phyloP scores from a whole-genome alignment of 140 eudicot genomes.

The Oenanthe javanica region DNA sequence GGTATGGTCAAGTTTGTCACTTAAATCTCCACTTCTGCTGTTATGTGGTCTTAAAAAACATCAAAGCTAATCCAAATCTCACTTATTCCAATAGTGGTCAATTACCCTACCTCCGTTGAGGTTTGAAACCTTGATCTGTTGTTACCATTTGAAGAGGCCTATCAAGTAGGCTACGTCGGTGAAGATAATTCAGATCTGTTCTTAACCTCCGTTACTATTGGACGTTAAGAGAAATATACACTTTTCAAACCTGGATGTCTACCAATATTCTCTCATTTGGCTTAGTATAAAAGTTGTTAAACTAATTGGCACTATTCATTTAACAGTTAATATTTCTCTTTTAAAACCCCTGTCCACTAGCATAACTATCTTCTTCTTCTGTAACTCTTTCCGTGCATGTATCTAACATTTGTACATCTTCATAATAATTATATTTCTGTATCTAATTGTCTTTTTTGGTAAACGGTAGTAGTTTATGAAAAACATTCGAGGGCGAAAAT shows the following conservation, averaged over 20 bases:
- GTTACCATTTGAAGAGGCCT: neutral
- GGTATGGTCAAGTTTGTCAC: constrained; percentile 11
- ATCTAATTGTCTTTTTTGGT: too few species aligned
- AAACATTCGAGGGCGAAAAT: too few species aligned
- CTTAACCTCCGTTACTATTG: neutral
- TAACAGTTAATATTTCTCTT: neutral
- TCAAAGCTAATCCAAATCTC: neutral
- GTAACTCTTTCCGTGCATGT: too few species aligned
- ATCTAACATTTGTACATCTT: too few species aligned
- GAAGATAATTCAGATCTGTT: neutral
- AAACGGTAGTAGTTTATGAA: too few species aligned
- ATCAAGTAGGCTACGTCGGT: neutral
- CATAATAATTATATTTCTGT: too few species aligned
- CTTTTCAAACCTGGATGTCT: neutral
- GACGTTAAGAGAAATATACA: neutral
- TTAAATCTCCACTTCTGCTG: neutral
- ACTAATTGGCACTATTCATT: neutral
- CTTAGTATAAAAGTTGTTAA: neutral
- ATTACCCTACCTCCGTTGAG: neutral
- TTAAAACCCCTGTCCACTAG: neutral
- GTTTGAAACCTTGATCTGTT: neutral
- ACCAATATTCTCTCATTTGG: neutral
- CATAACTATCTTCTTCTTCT: neutral
- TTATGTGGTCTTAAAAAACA: neutral
- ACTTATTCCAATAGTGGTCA: neutral